Percentiles rank a stretch among this genome's conserved stretches.
Evolutionary conservation across 805 yeast species (phyloP).

Genomic region (Starmerella apicola): DNA sequence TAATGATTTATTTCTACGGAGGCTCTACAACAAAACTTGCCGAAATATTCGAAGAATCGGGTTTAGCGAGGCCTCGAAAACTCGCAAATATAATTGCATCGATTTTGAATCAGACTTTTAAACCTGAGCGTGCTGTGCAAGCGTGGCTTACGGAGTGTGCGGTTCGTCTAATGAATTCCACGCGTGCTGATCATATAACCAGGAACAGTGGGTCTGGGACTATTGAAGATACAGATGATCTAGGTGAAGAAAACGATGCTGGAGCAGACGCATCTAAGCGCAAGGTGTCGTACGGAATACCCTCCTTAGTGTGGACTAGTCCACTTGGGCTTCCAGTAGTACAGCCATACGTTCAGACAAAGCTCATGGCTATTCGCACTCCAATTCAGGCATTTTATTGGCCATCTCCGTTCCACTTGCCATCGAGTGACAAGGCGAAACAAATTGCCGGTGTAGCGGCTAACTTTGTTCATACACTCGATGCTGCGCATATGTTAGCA

Average conservation of each 20-base stretch:
- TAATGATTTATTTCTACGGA: conserved; percentile 90
- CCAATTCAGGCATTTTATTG: conserved; percentile 67
- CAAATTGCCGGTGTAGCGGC: conserved; percentile 84
- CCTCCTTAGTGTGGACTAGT: conserved; percentile 54
- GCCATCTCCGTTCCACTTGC: conserved; percentile 64
- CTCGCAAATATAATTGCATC: background rate
- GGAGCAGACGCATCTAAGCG: background rate
- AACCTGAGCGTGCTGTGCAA: conserved; percentile 31
- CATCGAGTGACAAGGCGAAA: conserved; percentile 63
- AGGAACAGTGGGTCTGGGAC: no score
- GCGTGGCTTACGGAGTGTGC: conserved; percentile 83
- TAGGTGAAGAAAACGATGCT: background rate
- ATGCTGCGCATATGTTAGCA: conserved; percentile 84
- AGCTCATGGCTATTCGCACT: conserved; percentile 50
- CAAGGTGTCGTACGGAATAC: background rate
- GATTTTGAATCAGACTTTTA: conserved; percentile 2
- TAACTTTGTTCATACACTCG: conserved; percentile 76
- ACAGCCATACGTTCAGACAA: conserved; percentile 68
- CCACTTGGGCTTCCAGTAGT: conserved; percentile 86
- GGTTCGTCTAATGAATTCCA: conserved; percentile 53
- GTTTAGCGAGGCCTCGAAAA: background rate
- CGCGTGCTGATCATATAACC: conserved; percentile 48
- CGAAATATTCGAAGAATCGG: background rate
- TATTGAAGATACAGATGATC: background rate
- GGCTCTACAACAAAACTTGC: conserved; percentile 44